Base-by-base conservation (phyloP, 73 alveolate species). In the Uronychia setigera region DNA sequence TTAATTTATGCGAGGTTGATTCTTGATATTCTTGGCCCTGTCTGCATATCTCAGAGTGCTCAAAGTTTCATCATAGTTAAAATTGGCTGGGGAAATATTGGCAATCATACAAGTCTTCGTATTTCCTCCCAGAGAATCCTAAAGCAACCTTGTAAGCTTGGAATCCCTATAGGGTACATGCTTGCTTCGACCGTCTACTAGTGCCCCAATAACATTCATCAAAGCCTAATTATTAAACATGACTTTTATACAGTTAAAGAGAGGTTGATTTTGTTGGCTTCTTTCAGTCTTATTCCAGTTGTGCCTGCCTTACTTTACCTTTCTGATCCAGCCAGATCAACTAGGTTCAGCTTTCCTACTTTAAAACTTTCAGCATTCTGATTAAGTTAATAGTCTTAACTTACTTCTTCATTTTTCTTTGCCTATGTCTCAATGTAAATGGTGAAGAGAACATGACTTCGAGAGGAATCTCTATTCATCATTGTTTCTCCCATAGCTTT, bases 141-240 rank as follows among this genome's bases (percentile, higher is more conserved):
- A 93, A 60, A 98, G 91, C 31, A 98, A 87, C 83, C 99, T 85
- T 0, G 99, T 98, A 59, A 98, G 92, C 88, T 97, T 98, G 26
- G 99, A 96, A 91, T 98, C 99, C 83, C 99, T 93, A 83, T 98
- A 98, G 29, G 99, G 99, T 28, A 98, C 93, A 91, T 98, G 99
- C 81, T 93, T 82, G 31, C 95, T 82, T 82, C 96, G 96, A 31
- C 97, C 97, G 88, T 96, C 99, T 26, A 97, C 99, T 76, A 98
- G 90, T 57, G 98, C 98, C 80, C 97, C 93, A 26, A 98, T 98
- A 31, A 98, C 99, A 92, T 96, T 96, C 74, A 98, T 98, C 78
- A 98, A 90, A 33, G 99, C 98, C 67, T 83, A 80, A 29, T n/a
- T 25, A 87, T 80, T 80, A 84, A 78, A 77, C 81, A 87, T 26